phyloP scores from a whole-genome alignment of 805 yeast genomes.

The Saccharomycopsis javanensis region DNA sequence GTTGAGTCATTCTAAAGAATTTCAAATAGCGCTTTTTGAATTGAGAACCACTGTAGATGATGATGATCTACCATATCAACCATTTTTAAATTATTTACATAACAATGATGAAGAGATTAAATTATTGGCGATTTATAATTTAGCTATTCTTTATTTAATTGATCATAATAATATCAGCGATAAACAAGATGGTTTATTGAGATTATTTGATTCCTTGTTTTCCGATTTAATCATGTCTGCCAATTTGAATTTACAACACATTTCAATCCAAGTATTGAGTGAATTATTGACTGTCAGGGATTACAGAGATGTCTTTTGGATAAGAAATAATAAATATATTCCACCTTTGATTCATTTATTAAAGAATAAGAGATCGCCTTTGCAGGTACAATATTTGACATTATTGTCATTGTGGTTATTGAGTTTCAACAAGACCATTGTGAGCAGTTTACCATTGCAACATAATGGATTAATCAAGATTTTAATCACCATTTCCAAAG shows the following conservation, averaged over 20 bases:
- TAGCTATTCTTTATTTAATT: slow-evolving; percentile 38
- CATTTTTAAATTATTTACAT: slow-evolving; percentile 42
- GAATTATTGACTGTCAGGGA: slow-evolving; percentile 46
- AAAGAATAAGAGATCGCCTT: slow-evolving; percentile 28
- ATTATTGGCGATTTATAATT: slow-evolving; percentile 44
- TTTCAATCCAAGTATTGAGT: slow-evolving; percentile 56
- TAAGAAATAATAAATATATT: slow-evolving; percentile 32
- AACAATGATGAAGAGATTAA: slow-evolving; percentile 48
- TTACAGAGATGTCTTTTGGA: slow-evolving; percentile 46
- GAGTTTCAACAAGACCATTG: slow-evolving; percentile 55
- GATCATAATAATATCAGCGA: slow-evolving; percentile 20
- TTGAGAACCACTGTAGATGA: slow-evolving; percentile 10
- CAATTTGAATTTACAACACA: slow-evolving; percentile 44
- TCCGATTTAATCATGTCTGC: slow-evolving; percentile 26
- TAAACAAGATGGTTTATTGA: slow-evolving; percentile 29
- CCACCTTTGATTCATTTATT: slow-evolving; percentile 43
- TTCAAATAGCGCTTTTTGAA: slow-evolving; percentile 11
- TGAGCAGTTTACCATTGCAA: slow-evolving; percentile 37
- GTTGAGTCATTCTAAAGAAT: slow-evolving; percentile 27
- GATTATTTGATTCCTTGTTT: slow-evolving; percentile 30
- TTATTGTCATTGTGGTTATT: slow-evolving; percentile 77
- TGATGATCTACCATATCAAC: slow-evolving; percentile 39
- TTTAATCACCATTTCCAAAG: slow-evolving; percentile 49
- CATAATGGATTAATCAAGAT: slow-evolving; percentile 46
- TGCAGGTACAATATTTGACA: slow-evolving; percentile 78